phyloP scores from a whole-genome alignment of 2,329 filamentous ascomycete species.

The Colletotrichum sp. region DNA sequence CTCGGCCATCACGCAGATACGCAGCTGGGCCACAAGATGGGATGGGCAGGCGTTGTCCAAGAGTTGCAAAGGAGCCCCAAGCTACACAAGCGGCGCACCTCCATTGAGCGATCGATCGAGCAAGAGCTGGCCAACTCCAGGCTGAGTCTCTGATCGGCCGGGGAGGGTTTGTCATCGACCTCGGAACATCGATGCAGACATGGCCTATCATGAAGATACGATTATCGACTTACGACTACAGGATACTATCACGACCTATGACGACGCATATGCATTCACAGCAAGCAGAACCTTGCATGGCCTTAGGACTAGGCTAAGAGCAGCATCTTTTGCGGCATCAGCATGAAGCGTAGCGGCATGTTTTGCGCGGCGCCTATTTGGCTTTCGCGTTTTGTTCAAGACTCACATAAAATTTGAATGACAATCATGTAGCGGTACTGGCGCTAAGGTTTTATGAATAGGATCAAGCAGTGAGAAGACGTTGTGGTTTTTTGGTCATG shows the following conservation, averaged over 20 bases:
- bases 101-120: conserved; percentile 62
- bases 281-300: not conserved
- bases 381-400: not conserved
- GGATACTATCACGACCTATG: not conserved
- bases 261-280: not conserved
- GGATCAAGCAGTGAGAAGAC: not conserved
- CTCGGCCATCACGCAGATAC: conserved; percentile 57
- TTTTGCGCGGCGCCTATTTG: not conserved
- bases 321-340: not conserved
- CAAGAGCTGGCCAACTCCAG: conserved; percentile 30
- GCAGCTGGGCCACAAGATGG: conserved; percentile 52
- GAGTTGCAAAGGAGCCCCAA: conserved; percentile 66
- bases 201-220: not conserved
- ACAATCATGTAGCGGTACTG: not conserved
- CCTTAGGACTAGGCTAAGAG: not conserved
- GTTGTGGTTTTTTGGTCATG: not conserved
- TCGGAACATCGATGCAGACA: not conserved
- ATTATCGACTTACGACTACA: conserved; percentile 5
- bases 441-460: not conserved
- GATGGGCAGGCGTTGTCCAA: conserved; percentile 68
- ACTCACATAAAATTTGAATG: not conserved
- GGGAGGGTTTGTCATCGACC: not conserved
- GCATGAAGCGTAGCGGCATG: not conserved
- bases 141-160: conserved; percentile 30
- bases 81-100: conserved; percentile 67